A percentile compares a stretch with the other conserved stretches of the same genome.
Conservation (phyloP, 371 early-diverging fungal genomes). For the Blastocladiella emersonii region DNA sequence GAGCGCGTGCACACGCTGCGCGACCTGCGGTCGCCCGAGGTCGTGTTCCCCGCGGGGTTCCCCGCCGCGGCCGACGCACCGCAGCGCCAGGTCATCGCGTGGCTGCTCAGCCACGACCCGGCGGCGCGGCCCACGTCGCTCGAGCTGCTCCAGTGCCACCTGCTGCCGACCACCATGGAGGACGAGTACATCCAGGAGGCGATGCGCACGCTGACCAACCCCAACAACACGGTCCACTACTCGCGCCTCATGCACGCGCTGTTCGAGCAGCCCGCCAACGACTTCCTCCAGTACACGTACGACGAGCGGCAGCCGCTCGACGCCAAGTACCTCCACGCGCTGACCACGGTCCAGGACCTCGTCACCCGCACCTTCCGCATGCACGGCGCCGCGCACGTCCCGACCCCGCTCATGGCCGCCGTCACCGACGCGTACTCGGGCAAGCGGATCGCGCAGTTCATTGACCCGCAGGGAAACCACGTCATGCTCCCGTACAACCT, state of each 20-base stretch:
- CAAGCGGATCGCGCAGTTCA: conserved; percentile 57
- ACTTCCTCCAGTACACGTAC: conserved; percentile 78
- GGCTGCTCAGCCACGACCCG: conserved; percentile 60
- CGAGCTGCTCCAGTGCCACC: conserved; percentile 63
- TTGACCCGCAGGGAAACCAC: conserved; percentile 68
- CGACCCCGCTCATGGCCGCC: conserved; percentile 66
- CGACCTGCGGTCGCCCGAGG: conserved; percentile 45
- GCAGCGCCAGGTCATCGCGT: conserved; percentile 54
- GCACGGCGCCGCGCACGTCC: conserved; percentile 77
- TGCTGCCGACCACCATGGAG: conserved; percentile 72
- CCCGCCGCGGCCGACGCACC: conserved; percentile 34
- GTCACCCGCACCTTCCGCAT: conserved; percentile 65
- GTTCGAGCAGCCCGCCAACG: conserved; percentile 61
- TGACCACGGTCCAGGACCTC: conserved; percentile 52
- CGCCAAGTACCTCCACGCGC: conserved; percentile 45
- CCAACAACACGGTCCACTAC: conserved; percentile 73
- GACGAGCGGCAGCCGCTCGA: conserved; percentile 47
- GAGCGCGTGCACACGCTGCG: conserved; percentile 39
- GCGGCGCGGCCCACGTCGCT: conserved; percentile 69
- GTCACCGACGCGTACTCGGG: conserved; percentile 44
- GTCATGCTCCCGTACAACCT: conserved; percentile 84
- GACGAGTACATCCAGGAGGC: conserved; percentile 86
- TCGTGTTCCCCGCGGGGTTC: conserved; percentile 66
- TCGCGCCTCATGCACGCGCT: conserved; percentile 63
- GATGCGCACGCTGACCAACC: conserved; percentile 71